phyloP scores from a whole-genome alignment of 164 flowering plant genomes.

The Kingdonia uniflora region DNA sequence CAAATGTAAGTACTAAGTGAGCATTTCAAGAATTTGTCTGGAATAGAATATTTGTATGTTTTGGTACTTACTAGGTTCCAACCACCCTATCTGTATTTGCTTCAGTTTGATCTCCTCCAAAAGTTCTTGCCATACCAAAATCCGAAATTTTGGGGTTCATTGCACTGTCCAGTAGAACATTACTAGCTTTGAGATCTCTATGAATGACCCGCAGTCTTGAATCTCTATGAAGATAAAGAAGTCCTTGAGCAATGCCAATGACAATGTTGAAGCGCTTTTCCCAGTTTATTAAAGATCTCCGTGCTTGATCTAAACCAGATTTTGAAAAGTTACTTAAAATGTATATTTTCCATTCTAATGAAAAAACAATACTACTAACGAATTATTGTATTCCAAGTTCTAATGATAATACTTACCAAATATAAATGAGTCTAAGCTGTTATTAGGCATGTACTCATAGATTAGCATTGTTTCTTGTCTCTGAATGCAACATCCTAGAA shows the following conservation, averaged over 20 bases:
- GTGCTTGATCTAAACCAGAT: neutral
- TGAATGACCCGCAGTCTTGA: slow-evolving; percentile 30
- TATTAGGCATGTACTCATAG: slow-evolving; percentile 5
- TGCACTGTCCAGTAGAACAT: slow-evolving; percentile 23
- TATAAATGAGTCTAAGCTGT: neutral
- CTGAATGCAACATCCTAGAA: slow-evolving; percentile 4
- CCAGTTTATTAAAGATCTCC: slow-evolving; percentile 18
- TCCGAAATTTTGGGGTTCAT: slow-evolving; percentile 34
- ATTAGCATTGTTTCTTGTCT: neutral
- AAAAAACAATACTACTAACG: neutral
- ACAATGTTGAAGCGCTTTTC: slow-evolving; percentile 19
- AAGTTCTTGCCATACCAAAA: slow-evolving; percentile 28
- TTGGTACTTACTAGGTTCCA: slow-evolving; percentile 28
- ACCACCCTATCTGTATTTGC: slow-evolving; percentile 24
- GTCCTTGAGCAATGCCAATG: slow-evolving; percentile 13
- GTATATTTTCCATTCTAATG: neutral
- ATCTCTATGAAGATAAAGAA: slow-evolving; percentile 22
- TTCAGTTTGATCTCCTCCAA: slow-evolving; percentile 21
- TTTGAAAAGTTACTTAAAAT: neutral
- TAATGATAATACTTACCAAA: neutral
- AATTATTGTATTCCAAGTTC: neutral
- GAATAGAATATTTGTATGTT: too few species aligned
- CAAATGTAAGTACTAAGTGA: neutral
- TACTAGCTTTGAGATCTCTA: slow-evolving; percentile 33
- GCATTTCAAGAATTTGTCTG: neutral